Evolutionary conservation across 208 protist genomes (phyloP), one percentile per base, ranked within the genome.

Genomic region (Trichomonas vaginalis): DNA sequence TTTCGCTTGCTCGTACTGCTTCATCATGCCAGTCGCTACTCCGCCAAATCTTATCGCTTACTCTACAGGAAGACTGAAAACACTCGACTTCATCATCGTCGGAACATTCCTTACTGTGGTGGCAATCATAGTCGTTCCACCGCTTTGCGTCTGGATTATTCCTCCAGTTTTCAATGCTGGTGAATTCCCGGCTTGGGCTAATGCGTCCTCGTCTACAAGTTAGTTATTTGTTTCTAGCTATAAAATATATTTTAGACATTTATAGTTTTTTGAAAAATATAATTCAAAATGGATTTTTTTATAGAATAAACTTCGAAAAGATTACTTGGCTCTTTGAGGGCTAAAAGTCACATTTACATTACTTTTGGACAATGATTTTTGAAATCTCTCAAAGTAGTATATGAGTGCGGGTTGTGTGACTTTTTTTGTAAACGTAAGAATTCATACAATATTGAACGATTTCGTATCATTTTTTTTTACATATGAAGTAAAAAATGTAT

Each of bases 1-100:
- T 49, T 56, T 96, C 40, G 35, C 95, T 35, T 40, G 12, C 35
- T 96, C 96, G 4, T 79, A 79, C 32, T 95, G 95, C 37, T 96
- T 96, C 45, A 48, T 96, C 3, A 83, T 96, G 88, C 96, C 96
- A 39, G 95, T 96, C n/a, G 95, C 95, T 23, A 96, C 96, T 27
- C 96, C 96, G 14, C 96, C 96, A 42, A 96, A 96, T 80, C 56
- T 95, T 42, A 95, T 96, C 47, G 82, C 80, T 35, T 96, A 96
- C 32, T 47, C 46, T 27, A 95, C 96, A 4, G 96, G 96, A 46
- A 42, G 51, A 15, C 51, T 96, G 0, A 32, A 12, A 27, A 95
- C 95, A 51, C 39, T 47, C 8, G 79, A 96, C 42, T 95, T 96
- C 87, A 46, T 83, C 8, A 46, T 79, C 0, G 48, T 35, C 32